Evolutionary conservation across 1,139 yeast species (phyloP).

Genomic region (Tardiomyces depauwii): DNA sequence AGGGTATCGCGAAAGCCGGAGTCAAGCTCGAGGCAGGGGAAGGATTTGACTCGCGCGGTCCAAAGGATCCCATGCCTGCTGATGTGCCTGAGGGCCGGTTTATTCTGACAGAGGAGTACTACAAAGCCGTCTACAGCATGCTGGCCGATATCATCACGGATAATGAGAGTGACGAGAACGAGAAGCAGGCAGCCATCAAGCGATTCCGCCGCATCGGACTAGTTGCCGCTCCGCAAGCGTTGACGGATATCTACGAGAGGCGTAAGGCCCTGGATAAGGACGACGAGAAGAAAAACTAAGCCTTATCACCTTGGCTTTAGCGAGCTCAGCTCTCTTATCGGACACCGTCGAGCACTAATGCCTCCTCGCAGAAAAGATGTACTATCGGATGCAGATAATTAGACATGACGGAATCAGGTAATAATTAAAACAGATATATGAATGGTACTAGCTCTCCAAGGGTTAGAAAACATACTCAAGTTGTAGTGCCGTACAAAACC

Average conservation of each 20-base stretch:
- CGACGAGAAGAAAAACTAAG: constrained; percentile 7
- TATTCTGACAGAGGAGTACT: constrained; percentile 17
- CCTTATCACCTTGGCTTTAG: not conserved
- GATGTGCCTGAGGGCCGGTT: constrained; percentile 16
- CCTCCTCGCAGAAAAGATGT: too few relatives aligned
- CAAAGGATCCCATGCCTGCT: constrained; percentile 3
- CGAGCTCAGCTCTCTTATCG: not conserved
- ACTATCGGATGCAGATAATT: too few relatives aligned
- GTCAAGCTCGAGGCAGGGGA: constrained; percentile 59
- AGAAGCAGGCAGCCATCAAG: constrained; percentile 14
- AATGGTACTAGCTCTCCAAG: too few relatives aligned
- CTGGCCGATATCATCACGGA: constrained; percentile 10
- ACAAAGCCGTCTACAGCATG: constrained; percentile 13
- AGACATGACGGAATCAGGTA: too few relatives aligned
- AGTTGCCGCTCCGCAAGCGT: constrained; percentile 15
- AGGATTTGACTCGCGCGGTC: constrained; percentile 40
- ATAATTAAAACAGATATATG: too few relatives aligned
- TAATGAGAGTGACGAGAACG: constrained; percentile 10
- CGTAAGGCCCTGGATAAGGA: constrained; percentile 12
- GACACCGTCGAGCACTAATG: too few relatives aligned
- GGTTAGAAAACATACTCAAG: too few relatives aligned
- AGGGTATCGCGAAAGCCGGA: constrained; percentile 47
- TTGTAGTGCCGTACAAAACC: too few relatives aligned
- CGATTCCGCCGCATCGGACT: constrained; percentile 21
- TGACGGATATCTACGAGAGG: constrained; percentile 15